phyloP scores from a whole-genome alignment of 345 rosid species.

The Dovyalis caffra region DNA sequence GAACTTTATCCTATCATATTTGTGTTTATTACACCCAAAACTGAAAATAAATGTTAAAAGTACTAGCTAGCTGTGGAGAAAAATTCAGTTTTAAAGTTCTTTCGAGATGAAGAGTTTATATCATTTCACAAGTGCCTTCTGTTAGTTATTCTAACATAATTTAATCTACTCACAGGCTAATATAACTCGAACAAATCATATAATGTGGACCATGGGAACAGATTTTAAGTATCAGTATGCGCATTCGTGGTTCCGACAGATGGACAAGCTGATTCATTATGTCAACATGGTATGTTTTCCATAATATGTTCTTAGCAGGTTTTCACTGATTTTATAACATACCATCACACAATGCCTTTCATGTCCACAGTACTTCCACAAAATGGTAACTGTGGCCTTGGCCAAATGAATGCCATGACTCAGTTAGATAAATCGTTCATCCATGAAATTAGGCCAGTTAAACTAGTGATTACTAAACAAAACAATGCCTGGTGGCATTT shows the following conservation, averaged over 20 bases:
- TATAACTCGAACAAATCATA: slow-evolving; percentile 79
- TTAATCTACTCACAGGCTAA: slow-evolving; percentile 64
- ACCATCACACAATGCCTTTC: neutral
- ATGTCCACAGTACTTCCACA: neutral
- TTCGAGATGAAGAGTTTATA: slow-evolving; percentile 7
- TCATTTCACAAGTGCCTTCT: slow-evolving; percentile 4
- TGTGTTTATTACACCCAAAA: neutral
- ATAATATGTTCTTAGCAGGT: neutral
- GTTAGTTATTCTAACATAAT: slow-evolving; percentile 2
- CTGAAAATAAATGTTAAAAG: neutral
- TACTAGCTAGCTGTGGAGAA: neutral
- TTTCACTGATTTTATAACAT: neutral
- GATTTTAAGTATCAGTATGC: slow-evolving; percentile 98
- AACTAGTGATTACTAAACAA: neutral
- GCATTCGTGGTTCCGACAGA: slow-evolving; percentile 79
- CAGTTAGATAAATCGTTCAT: neutral
- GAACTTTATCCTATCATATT: neutral
- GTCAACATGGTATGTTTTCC: slow-evolving; percentile 70
- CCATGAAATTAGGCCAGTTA: neutral
- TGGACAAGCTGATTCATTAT: slow-evolving; percentile 97
- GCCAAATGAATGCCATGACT: neutral
- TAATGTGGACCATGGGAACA: slow-evolving; percentile 99
- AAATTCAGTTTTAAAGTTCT: neutral
- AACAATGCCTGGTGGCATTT: neutral
- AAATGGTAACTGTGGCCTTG: neutral